phyloP scores from a whole-genome alignment of 1,139 yeast species.

The Ogataea hybrid region DNA sequence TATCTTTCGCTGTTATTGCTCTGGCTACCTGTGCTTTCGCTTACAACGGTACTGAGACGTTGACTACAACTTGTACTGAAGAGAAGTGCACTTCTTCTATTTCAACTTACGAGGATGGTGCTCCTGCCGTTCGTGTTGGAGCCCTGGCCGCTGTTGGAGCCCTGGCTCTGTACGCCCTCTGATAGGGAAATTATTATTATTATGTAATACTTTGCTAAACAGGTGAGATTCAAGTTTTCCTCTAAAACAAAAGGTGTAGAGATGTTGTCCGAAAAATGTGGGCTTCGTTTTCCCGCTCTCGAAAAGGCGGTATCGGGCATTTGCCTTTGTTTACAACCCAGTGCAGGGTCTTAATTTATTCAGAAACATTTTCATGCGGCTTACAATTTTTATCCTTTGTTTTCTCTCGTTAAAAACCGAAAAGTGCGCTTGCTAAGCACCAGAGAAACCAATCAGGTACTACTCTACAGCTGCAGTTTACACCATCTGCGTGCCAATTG shows the following conservation, averaged over 20 bases:
- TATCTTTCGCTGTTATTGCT: conserved; percentile 13
- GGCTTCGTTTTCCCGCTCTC: background rate
- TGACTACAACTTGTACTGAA: conserved; percentile 19
- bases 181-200: background rate
- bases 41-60: conserved; percentile 18
- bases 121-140: conserved; percentile 22
- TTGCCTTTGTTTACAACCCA: background rate
- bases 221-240: background rate
- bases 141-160: conserved; percentile 24
- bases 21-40: conserved; percentile 22
- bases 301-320: background rate
- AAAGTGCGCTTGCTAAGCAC: conserved; percentile 1
- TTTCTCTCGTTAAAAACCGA: background rate
- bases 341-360: background rate
- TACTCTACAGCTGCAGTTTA: too few relatives aligned
- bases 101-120: conserved; percentile 22
- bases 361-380: background rate
- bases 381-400: background rate
- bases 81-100: conserved; percentile 18
- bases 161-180: conserved; percentile 22
- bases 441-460: conserved; percentile 1
- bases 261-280: background rate
- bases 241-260: background rate
- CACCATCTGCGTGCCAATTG: background rate
- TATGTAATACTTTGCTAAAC: background rate